phyloP scores from a whole-genome alignment of 2,329 filamentous ascomycete genomes.

The Achaetomium macrosporum region DNA sequence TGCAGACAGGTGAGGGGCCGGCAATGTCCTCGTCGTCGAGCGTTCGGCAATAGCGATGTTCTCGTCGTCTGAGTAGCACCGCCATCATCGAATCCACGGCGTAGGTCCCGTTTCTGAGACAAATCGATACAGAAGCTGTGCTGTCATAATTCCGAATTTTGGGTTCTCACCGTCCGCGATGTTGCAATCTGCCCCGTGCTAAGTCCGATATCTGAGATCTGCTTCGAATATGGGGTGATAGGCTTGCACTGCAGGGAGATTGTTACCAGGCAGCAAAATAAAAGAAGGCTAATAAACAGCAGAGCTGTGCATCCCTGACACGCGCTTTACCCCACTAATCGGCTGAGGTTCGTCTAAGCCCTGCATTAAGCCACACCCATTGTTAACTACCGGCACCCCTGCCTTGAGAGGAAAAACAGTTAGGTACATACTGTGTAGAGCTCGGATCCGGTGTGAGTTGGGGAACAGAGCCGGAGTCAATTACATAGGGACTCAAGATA shows the following conservation, averaged over 20 bases:
- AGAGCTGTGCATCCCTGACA: background rate
- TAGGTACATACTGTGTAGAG: too few relatives aligned
- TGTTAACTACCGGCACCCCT: background rate
- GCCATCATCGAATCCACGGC: constrained; percentile 9
- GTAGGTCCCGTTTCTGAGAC: constrained; percentile 3
- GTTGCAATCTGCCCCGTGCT: background rate
- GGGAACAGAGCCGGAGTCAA: too few relatives aligned
- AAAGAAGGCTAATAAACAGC: constrained; percentile 11
- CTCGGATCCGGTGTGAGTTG: too few relatives aligned
- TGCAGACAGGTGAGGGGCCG: background rate
- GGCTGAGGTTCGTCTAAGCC: constrained; percentile 2
- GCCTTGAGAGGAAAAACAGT: background rate
- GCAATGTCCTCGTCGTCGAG: background rate
- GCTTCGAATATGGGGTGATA: constrained; percentile 10
- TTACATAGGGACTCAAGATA: too few relatives aligned
- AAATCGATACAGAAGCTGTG: background rate
- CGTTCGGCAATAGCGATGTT: background rate
- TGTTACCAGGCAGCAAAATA: constrained; percentile 22
- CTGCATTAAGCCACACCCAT: background rate
- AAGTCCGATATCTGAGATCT: constrained; percentile 17
- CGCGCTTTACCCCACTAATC: background rate
- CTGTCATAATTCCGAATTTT: constrained; percentile 13
- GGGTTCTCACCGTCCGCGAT: constrained; percentile 16
- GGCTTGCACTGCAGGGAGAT: background rate
- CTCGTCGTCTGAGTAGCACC: background rate